Conservation (phyloP, 805 yeast species). For the Candida ortonii region DNA sequence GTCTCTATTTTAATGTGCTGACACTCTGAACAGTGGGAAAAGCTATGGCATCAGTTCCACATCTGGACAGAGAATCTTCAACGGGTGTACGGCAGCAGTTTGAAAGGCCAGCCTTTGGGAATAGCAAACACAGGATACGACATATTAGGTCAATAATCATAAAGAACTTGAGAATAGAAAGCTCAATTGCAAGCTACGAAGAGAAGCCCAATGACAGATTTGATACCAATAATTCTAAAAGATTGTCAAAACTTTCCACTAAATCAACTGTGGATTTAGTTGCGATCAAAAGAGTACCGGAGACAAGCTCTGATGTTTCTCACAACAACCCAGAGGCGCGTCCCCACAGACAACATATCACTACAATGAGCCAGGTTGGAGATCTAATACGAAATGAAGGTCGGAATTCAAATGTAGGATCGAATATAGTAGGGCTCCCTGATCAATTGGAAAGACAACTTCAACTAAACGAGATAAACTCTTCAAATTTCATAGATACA, state of each 20-base stretch:
- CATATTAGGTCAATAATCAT: constrained; percentile 24
- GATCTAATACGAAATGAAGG: constrained; percentile 12
- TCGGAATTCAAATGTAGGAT: too few relatives aligned
- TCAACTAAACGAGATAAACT: constrained; percentile 29
- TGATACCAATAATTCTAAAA: neutral
- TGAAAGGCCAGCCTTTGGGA: constrained; percentile 10
- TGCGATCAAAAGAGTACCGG: too few relatives aligned
- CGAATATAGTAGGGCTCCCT: constrained; percentile 9
- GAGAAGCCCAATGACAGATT: neutral
- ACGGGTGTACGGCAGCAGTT: constrained; percentile 1
- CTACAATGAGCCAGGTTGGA: constrained; percentile 11
- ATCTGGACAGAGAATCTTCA: constrained; percentile 9
- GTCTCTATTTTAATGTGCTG: too few relatives aligned
- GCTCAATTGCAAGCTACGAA: neutral
- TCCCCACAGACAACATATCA: constrained; percentile 2
- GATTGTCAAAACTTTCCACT: constrained; percentile 8
- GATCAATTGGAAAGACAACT: constrained; percentile 29
- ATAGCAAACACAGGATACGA: constrained; percentile 24
- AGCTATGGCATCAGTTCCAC: constrained; percentile 26
- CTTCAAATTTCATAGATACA: constrained; percentile 29
- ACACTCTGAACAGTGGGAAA: too few relatives aligned
- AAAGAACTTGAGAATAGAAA: constrained; percentile 15
- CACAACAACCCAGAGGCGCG: neutral
- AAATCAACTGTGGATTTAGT: constrained; percentile 11
- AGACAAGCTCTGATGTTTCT: too few relatives aligned